A percentile compares a stretch with the other conserved stretches of the same genome.
phyloP scores from a whole-genome alignment of 345 rosid genomes.

The Nasturtium officinale region DNA sequence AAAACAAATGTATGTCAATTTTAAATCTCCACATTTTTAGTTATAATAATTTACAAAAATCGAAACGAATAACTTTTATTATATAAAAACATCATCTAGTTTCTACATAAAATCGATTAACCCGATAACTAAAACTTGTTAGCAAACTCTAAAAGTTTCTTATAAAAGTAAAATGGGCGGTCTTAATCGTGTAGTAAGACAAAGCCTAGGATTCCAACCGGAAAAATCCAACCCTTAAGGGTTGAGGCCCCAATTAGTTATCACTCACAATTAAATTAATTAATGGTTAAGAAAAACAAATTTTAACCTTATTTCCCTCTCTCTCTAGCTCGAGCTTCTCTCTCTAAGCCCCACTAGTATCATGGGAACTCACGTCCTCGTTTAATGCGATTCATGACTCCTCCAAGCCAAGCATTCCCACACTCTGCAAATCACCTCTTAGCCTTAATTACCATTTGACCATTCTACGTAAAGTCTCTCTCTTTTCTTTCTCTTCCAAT shows the following conservation, averaged over 20 bases:
- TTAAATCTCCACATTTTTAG: neutral
- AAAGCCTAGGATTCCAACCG: conserved; percentile 66
- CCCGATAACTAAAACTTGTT: neutral
- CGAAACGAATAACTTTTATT: neutral
- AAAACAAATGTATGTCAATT: too few species aligned
- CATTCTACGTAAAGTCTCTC: conserved; percentile 55
- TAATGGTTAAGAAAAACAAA: conserved; percentile 1
- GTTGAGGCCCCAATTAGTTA: neutral
- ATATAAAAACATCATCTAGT: neutral
- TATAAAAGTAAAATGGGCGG: conserved; percentile 24
- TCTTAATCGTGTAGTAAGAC: conserved; percentile 45
- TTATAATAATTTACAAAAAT: neutral
- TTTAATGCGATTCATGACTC: conserved; percentile 71
- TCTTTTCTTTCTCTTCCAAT: neutral
- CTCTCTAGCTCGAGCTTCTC: conserved; percentile 23
- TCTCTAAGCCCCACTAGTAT: conserved; percentile 62
- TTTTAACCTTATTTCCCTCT: neutral
- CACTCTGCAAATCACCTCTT: conserved; percentile 71
- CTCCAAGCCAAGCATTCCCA: conserved; percentile 99
- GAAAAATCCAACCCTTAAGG: conserved; percentile 51
- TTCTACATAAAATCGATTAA: neutral
- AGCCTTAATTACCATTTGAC: conserved; percentile 49
- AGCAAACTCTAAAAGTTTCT: neutral
- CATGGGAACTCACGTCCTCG: conserved; percentile 97
- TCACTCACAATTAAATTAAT: conserved; percentile 8